Conservation (phyloP, 148 eudicot species). For the Limonium bicolor region DNA sequence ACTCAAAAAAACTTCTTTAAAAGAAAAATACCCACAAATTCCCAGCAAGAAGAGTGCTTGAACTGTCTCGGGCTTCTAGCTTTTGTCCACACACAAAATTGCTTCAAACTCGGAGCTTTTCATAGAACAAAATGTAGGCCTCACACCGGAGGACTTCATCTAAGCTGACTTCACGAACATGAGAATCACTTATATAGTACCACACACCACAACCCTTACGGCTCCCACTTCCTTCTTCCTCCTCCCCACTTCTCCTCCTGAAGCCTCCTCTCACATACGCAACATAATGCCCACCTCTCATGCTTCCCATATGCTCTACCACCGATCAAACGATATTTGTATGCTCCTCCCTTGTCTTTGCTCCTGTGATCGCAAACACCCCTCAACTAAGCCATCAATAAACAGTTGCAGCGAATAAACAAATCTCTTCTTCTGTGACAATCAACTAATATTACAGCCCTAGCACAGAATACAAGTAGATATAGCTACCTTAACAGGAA, state of each 20-base stretch:
- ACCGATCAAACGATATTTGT: slow-evolving; percentile 56
- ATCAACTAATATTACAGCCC: too few species aligned
- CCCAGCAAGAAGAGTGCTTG: too few species aligned
- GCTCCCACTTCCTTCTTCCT: slow-evolving; percentile 9
- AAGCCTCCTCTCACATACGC: slow-evolving; percentile 61
- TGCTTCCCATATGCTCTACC: slow-evolving; percentile 76
- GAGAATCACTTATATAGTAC: slow-evolving; percentile 69
- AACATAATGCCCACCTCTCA: slow-evolving; percentile 84
- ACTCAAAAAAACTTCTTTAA: too few species aligned
- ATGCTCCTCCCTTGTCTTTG: slow-evolving; percentile 16
- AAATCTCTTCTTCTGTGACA: too few species aligned
- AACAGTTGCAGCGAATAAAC: too few species aligned
- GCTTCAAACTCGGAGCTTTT: slow-evolving; percentile 36
- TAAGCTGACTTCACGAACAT: slow-evolving; percentile 44
- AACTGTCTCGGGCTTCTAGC: too few species aligned
- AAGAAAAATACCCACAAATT: too few species aligned
- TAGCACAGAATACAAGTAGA: too few species aligned
- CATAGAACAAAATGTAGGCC: slow-evolving; percentile 81
- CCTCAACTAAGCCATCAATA: too few species aligned
- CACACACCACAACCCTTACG: slow-evolving; percentile 26
- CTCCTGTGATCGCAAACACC: too few species aligned
- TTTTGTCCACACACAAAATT: too few species aligned
- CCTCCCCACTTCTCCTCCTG: slow-evolving; percentile 11
- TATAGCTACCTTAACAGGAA: too few species aligned
- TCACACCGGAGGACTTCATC: slow-evolving; percentile 64